Evolutionary conservation across 164 flowering plant genomes (phyloP), one percentile per base, ranked within the genome.

Genomic region (Stephania yunnanensis): DNA sequence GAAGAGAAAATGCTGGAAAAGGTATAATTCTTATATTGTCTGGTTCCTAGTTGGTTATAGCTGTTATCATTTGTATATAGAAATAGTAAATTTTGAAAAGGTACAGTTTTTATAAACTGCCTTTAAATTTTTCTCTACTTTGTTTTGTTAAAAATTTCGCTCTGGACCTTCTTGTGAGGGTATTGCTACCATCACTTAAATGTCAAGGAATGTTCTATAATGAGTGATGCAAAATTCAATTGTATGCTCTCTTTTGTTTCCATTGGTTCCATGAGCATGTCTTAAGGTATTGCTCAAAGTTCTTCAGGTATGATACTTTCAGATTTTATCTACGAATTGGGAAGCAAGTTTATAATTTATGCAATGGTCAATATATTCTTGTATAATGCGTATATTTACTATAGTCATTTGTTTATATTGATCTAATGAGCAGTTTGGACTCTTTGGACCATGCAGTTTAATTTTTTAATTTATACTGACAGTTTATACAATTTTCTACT

Each of bases 1-100:
- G 87, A 87, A 75, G 78, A 74, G 46, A 90, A 86, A 81, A 79
- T 84, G 86, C 81, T 76, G 31, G 74, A 79, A 68, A 87, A 87
- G 94, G 93, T 92, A 83, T 70, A 63, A 11, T 12, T 48, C 31
- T 31, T 66, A 20, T 71, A 22, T 29, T 11, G 6, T 5, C 8
- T 44, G 13, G 17, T 30, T 72, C 20, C 25, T 2, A 8, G 10
- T 10, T 44, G 69, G 5, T 8, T 55, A 42, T 13, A n/a, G 36
- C 69, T 9, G 7, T 29, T 22, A 42, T 66, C 4, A 66, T 66
- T 30, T 25, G 42, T 17, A 3, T 17, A 19, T 63, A 50, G 9
- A 19, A 25, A 61, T 19, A 58, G 64, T 17, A 61, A 5, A n/a
- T n/a, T 61, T 20, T 7, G n/a, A 5, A 61, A 61, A 61, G 20